Conservation (phyloP, 768 basidiomycete species). For the Suillus decipiens region DNA sequence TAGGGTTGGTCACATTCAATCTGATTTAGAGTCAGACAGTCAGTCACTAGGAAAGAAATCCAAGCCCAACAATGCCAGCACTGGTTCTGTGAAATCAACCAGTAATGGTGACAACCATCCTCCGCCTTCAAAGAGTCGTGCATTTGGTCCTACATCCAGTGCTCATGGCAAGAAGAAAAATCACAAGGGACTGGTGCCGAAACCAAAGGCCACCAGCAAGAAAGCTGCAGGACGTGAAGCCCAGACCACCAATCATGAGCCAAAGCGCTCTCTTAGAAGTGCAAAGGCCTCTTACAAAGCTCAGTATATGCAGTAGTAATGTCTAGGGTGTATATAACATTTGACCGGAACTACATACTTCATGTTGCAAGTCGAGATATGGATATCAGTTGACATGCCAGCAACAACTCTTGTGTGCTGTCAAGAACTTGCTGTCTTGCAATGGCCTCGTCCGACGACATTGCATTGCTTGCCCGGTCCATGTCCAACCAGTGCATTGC, state of each 20-base stretch:
- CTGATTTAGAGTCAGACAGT: not conserved
- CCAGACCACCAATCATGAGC: not conserved
- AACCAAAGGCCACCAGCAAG: not conserved
- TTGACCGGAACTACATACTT: not conserved
- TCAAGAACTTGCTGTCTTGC: not conserved
- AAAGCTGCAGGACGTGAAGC: not conserved
- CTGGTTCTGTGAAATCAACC: not conserved
- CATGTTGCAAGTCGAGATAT: not conserved
- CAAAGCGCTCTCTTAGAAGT: not conserved
- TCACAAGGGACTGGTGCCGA: not conserved
- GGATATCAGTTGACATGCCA: not conserved
- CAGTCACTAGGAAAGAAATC: not conserved
- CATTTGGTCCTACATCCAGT: not conserved
- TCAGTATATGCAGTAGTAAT: not conserved
- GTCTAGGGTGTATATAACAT: not conserved
- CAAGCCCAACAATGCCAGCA: not conserved
- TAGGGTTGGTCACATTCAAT: not conserved
- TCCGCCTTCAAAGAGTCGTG: not conserved
- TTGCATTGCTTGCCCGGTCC: not conserved
- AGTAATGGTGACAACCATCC: not conserved
- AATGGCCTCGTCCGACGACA: not conserved
- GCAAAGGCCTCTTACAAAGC: not conserved
- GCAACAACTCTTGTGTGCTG: not conserved
- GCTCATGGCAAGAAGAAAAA: not conserved
- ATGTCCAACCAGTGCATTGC: not conserved